A percentile compares a stretch with the other conserved stretches of the same genome.
These are phyloP conservation scores for Botryotinia calthae DNA, from an alignment of 2,329 filamentous ascomycete species.

Conservation along the genomic window DNA sequence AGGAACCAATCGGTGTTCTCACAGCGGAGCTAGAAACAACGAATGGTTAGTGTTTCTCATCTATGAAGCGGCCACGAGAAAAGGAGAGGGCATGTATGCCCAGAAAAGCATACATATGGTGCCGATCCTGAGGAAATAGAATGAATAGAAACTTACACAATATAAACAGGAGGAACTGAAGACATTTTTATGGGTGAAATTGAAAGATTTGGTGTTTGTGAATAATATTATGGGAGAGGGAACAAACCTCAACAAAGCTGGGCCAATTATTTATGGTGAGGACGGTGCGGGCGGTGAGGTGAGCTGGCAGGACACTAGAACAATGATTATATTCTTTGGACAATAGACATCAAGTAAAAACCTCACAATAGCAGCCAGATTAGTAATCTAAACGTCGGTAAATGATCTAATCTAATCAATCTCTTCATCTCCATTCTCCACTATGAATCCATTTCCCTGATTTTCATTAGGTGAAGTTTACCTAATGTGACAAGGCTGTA, in stretches of 20 bases:
- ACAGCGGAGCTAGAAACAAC: conserved; percentile 57
- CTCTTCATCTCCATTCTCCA: not conserved
- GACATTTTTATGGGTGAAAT: conserved; percentile 58
- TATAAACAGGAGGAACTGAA: conserved; percentile 84
- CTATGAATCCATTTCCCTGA: not conserved
- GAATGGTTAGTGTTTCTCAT: not conserved
- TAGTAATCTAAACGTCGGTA: not conserved
- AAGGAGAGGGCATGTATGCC: not conserved
- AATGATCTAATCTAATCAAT: conserved; percentile 16
- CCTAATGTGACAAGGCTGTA: conserved; percentile 21
- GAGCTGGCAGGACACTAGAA: too few species aligned
- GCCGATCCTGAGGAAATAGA: not conserved
- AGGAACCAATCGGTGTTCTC: conserved; percentile 89
- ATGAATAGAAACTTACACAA: conserved; percentile 52
- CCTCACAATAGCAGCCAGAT: not conserved
- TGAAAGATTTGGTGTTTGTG: not conserved
- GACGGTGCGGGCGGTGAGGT: not conserved
- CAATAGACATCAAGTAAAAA: not conserved
- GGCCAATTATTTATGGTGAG: not conserved
- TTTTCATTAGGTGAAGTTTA: not conserved
- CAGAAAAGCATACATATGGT: not conserved
- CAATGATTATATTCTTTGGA: too few species aligned
- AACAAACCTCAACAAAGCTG: conserved; percentile 13
- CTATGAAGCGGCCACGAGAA: not conserved
- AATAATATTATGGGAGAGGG: conserved; percentile 1